Base-by-base conservation (phyloP, 2,329 filamentous ascomycete species). In the Paraphoma chrysanthemicola region DNA sequence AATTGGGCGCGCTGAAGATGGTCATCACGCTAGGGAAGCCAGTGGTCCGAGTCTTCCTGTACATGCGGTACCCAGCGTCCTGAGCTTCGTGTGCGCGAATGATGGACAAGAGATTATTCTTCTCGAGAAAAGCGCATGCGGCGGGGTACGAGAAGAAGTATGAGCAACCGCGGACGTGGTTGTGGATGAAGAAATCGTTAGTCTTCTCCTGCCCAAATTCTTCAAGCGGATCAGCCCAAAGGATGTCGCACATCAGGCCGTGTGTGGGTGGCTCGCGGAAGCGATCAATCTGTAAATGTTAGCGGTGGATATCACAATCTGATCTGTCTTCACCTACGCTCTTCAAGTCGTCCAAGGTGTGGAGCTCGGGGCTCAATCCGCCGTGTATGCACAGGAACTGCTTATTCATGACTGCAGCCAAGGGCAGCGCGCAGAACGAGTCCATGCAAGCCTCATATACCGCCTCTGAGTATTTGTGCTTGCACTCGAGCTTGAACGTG, bases 1-100 rank as follows among this genome's bases (percentile, higher is more conserved):
- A 99, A 80, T 99, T 99, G 38, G 95, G 95, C 1, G 95, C 95
- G 44, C 94, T 98, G 85, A 99, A 99, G 72, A 99, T 99, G 67
- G 95, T 99, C 95, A 99, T 99, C 62, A 99, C 95, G 80, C 93
- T 97, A 18, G 95, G 95, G 82, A 99, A 99, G 2, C 95, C 95
- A 17, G 95, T 99, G 1, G 95, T 98, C 62, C 94, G 88, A 28
- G 95, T 99, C 85, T 99, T 99, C 67, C 95, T 88, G 79, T 99
- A 99, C 95, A 99, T 99, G 76, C 95, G 88, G 79, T 99, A 99
- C 17, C 95, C 95, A 38, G 95, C 95, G 80, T 99, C 95, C 82
- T 99, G 95, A 39, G 95, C 95, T 79, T 99, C 95, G 82, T 99
- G 95, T 17, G 95, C 95, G 70, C 95, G 91, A 75, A 99, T 99